A percentile compares a stretch with the other conserved stretches of the same genome.
Conservation (phyloP, 768 basidiomycete genomes). For the Podaxis sp. region DNA sequence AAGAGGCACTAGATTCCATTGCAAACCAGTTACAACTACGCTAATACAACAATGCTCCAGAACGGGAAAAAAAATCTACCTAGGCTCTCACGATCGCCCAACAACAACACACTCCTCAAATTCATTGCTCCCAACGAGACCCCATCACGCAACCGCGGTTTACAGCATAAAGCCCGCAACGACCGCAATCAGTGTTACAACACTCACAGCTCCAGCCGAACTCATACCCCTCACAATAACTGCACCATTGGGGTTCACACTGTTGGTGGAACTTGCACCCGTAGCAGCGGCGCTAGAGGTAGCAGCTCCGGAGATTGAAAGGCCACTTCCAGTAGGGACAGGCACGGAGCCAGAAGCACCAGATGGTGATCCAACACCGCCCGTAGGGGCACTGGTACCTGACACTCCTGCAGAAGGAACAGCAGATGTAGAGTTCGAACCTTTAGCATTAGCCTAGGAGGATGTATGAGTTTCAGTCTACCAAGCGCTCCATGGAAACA, state of each 20-base stretch:
- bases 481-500: neutral
- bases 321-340: neutral
- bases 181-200: slow-evolving; percentile 21
- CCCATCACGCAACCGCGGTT: neutral
- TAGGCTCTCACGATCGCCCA: neutral
- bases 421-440: neutral
- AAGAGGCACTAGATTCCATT: slow-evolving; percentile 1
- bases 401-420: slow-evolving; percentile 13
- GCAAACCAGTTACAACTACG: slow-evolving; percentile 4
- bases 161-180: slow-evolving; percentile 29
- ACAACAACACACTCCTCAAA: neutral
- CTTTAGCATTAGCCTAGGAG: slow-evolving; percentile 17
- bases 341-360: neutral
- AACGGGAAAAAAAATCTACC: neutral
- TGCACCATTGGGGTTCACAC: slow-evolving; percentile 18
- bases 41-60: neutral
- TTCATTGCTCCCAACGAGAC: neutral
- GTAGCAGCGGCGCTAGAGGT: slow-evolving; percentile 13
- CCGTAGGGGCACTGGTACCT: slow-evolving; percentile 3
- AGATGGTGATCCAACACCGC: neutral
- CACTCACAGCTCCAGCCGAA: slow-evolving; percentile 27
- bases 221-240: slow-evolving; percentile 27
- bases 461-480: too few species aligned
- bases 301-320: neutral
- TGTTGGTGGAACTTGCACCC: slow-evolving; percentile 16